Percentiles rank a stretch among this genome's conserved stretches.
Evolutionary conservation across 768 basidiomycete species (phyloP).

Genomic region (Strobilomyces confusus): DNA sequence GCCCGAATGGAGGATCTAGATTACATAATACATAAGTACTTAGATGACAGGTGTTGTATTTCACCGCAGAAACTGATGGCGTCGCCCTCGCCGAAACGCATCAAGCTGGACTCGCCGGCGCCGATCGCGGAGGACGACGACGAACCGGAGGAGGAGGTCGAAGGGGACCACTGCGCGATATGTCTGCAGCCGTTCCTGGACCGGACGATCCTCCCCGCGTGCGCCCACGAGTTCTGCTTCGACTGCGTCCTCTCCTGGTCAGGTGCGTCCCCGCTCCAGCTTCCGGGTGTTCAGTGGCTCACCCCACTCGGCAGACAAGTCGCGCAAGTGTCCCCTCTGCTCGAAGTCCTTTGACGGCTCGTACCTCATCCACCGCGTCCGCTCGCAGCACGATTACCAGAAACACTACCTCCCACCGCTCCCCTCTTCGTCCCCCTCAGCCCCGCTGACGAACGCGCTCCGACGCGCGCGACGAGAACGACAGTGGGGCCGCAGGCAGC

Average conservation of each 20-base stretch:
- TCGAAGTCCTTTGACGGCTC: slow-evolving; percentile 57
- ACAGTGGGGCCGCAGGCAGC: slow-evolving; percentile 53
- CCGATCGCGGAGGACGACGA: slow-evolving; percentile 1
- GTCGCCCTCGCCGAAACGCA: slow-evolving; percentile 34
- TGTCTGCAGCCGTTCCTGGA: slow-evolving; percentile 78
- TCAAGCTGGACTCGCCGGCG: slow-evolving; percentile 31
- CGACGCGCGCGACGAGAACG: slow-evolving; percentile 38
- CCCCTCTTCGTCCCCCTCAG: slow-evolving; percentile 45
- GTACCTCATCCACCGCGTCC: slow-evolving; percentile 76
- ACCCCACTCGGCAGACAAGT: slow-evolving; percentile 76
- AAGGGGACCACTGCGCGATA: slow-evolving; percentile 65
- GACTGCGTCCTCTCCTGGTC: slow-evolving; percentile 87
- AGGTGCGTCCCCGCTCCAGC: slow-evolving; percentile 57
- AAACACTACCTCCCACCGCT: slow-evolving; percentile 74
- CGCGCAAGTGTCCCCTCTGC: slow-evolving; percentile 75
- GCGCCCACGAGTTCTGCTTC: slow-evolving; percentile 93
- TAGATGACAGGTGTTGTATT: too few species aligned
- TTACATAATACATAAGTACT: too few species aligned
- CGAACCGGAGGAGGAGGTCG: neutral
- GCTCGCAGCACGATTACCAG: slow-evolving; percentile 75
- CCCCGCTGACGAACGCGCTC: slow-evolving; percentile 30
- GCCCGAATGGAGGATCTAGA: neutral
- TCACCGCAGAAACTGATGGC: too few species aligned
- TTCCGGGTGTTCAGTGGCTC: too few species aligned
- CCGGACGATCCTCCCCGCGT: slow-evolving; percentile 75